Conservation (phyloP, 2,329 filamentous ascomycete species). For the Fusarium liriodendri region DNA sequence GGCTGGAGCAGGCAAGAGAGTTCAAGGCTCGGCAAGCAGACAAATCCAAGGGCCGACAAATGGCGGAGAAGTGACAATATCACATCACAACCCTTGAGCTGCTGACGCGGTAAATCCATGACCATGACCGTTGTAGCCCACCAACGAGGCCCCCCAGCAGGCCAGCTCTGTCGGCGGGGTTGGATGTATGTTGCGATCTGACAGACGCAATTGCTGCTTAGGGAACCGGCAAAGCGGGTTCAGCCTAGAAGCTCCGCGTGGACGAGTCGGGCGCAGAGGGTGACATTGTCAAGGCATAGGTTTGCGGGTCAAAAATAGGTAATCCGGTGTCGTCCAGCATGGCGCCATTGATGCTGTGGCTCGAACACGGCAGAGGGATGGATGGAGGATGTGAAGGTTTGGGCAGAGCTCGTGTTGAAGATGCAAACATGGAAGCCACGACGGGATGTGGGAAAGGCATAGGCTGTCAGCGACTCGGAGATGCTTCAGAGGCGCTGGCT, state of each 20-base stretch:
- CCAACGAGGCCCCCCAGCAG: constrained; percentile 13
- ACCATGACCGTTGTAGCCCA: constrained; percentile 1
- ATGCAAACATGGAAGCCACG: constrained; percentile 13
- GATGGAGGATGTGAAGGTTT: constrained; percentile 11
- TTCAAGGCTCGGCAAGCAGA: constrained; percentile 12
- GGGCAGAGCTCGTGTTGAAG: constrained; percentile 14
- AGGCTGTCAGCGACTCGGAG: neutral
- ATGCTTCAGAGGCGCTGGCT: neutral
- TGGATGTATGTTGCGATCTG: constrained; percentile 25
- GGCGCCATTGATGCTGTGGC: constrained; percentile 36
- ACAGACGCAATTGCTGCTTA: constrained; percentile 20
- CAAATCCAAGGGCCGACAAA: constrained; percentile 25
- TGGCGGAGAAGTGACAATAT: constrained; percentile 31
- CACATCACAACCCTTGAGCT: constrained; percentile 23
- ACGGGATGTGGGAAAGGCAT: neutral
- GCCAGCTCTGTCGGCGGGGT: constrained; percentile 15
- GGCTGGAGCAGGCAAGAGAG: constrained; percentile 5
- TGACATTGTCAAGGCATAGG: constrained; percentile 16
- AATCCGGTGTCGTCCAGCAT: neutral
- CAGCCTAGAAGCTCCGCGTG: constrained; percentile 26
- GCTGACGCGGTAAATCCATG: constrained; percentile 19
- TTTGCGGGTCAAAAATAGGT: constrained; percentile 20
- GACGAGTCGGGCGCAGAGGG: constrained; percentile 26
- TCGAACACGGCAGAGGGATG: constrained; percentile 9
- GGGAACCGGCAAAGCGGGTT: constrained; percentile 15